phyloP scores from a whole-genome alignment of 2,329 filamentous ascomycete genomes.

The Nemania sp. region DNA sequence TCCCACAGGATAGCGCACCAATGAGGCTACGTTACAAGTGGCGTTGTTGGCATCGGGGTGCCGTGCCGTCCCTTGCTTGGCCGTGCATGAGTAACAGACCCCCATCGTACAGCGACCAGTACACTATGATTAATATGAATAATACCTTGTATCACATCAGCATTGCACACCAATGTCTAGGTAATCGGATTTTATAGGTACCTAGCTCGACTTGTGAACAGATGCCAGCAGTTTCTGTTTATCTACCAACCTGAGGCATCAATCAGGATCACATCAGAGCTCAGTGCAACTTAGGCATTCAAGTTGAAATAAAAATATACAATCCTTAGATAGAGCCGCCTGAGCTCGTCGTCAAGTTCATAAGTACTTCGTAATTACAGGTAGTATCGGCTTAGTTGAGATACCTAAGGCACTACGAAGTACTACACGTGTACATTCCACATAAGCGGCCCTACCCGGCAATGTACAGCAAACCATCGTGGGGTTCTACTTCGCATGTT shows the following conservation, averaged over 20 bases:
- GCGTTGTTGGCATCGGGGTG: constrained; percentile 11
- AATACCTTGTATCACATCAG: neutral
- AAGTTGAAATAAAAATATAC: neutral
- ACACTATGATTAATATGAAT: neutral
- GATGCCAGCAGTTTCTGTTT: too few species aligned
- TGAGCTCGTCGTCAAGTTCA: neutral
- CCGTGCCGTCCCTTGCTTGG: constrained; percentile 4
- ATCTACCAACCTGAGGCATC: too few species aligned
- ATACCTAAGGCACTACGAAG: too few species aligned
- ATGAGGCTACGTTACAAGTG: constrained; percentile 27
- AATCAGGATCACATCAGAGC: too few species aligned
- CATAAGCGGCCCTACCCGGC: neutral
- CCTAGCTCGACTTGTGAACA: too few species aligned
- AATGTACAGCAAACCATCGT: neutral
- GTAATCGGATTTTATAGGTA: neutral
- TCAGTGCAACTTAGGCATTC: neutral
- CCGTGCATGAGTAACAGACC: neutral
- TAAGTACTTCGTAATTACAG: too few species aligned
- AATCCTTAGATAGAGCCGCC: too few species aligned
- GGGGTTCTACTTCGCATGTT: too few species aligned
- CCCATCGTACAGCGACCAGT: neutral
- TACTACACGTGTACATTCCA: neutral
- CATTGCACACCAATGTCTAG: neutral
- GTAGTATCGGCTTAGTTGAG: too few species aligned
- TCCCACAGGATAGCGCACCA: neutral